Evolutionary conservation across 192 early-diverging fungal species (phyloP), one percentile per base, ranked within the genome.

Genomic region (Linnemannia exigua): DNA sequence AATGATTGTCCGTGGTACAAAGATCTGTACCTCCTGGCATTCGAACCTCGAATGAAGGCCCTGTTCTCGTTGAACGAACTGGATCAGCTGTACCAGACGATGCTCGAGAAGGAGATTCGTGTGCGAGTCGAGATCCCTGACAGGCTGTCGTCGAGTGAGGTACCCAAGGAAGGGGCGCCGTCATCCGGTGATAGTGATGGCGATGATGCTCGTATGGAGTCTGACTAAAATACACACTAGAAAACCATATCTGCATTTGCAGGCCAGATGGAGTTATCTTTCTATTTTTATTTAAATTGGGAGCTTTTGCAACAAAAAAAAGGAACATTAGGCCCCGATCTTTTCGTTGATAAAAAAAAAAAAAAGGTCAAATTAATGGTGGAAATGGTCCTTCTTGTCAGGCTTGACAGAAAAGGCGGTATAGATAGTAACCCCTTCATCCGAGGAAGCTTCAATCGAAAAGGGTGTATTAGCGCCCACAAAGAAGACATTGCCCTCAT

Each of bases 401-500:
- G 78, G 74, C 50, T 69, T 76, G 47, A 89, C 82, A 41, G 84
- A 84, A 38, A 87, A 91, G 16, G 91, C 91, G 3, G 89, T 82
- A 72, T 90, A 91, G 51, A 90, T 81, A 6, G 87, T 87, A 19
- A 91, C 70, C 5, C 88, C 89, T 50, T 82, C 70, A 33, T 88
- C 76, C 25, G 84, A 79, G 3, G 72, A 70, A 14, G 89, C 91
- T 22, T 79, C 74, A 28, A 93, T 77, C 16, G 85, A 73, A 3
- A 95, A 76, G 4, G 87, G 84, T 22, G 90, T 91, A 54, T 89
- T 88, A 22, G 96, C 94, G 1, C 89, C 90, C 28, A 97, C 89
- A 90, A 96, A 98, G 81, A 94, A 97, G 11, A 98, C 94, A 67
- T 90, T 91, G 8, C 97, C 97, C 31, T 89, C 87, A n/a, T 88